phyloP scores from a whole-genome alignment of 768 basidiomycete species.

The Mycena amicta region DNA sequence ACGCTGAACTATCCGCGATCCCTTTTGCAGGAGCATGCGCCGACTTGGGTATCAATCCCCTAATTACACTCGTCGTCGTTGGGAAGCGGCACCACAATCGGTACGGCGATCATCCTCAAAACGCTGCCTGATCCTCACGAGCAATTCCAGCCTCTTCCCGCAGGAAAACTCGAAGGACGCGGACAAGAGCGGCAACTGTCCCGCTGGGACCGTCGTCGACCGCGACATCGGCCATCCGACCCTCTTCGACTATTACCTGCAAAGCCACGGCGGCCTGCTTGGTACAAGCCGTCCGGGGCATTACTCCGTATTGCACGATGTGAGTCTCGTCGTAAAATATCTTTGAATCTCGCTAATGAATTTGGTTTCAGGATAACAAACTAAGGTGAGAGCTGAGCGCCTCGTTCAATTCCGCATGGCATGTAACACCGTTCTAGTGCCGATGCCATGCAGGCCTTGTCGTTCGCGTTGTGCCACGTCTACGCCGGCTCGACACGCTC shows the following conservation, averaged over 20 bases:
- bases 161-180: conserved; percentile 36
- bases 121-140: background rate
- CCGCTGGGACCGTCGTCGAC: conserved; percentile 80
- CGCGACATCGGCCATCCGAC: conserved; percentile 67
- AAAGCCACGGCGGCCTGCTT: conserved; percentile 74
- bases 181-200: conserved; percentile 73
- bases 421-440: conserved; percentile 39
- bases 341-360: background rate
- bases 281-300: conserved; percentile 65
- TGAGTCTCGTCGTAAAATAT: too few relatives aligned
- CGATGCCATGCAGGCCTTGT: conserved; percentile 68
- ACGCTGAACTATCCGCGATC: conserved; percentile 20
- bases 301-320: conserved; percentile 43
- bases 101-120: conserved; percentile 31
- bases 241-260: conserved; percentile 79
- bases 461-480: conserved; percentile 77
- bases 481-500: conserved; percentile 83
- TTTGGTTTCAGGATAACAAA: conserved; percentile 45
- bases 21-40: conserved; percentile 58
- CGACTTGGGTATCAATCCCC: conserved; percentile 57
- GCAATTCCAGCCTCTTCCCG: background rate
- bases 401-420: background rate
- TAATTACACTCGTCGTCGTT: conserved; percentile 78
- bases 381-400: conserved; percentile 51
- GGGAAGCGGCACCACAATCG: conserved; percentile 76